Evolutionary conservation across 768 basidiomycete genomes (phyloP).

Genomic region (Pleurotus citrinopileatus): DNA sequence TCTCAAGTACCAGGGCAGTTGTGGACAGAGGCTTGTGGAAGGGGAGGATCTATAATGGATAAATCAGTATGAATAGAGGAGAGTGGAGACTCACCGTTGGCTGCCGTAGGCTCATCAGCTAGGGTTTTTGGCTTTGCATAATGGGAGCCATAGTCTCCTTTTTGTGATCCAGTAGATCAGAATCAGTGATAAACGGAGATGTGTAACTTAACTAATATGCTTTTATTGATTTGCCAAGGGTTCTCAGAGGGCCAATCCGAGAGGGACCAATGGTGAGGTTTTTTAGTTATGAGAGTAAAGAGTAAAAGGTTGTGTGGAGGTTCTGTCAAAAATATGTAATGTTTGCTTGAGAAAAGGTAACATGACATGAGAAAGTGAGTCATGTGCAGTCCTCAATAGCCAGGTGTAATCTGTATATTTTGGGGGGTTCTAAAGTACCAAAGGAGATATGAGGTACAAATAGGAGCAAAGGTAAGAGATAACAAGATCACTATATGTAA

Average conservation of each 20-base stretch:
- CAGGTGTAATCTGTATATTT: not conserved
- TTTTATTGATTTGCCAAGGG: not conserved
- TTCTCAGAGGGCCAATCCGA: conserved; percentile 1
- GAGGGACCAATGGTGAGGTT: no score
- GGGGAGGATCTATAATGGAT: no score
- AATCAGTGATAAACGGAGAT: no score
- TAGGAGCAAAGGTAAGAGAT: no score
- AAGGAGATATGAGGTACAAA: no score
- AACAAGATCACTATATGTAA: no score
- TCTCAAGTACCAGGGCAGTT: no score
- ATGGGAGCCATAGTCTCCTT: not conserved
- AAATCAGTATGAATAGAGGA: not conserved
- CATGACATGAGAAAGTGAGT: not conserved
- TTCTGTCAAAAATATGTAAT: conserved; percentile 4
- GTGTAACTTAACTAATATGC: no score
- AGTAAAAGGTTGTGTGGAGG: no score
- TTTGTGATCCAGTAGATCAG: not conserved
- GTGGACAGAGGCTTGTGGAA: not conserved
- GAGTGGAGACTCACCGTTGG: no score
- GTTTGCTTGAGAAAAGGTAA: not conserved
- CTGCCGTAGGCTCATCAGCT: not conserved
- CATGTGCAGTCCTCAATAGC: no score
- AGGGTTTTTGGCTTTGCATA: not conserved
- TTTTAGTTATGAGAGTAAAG: no score
- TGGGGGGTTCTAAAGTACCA: not conserved